Evolutionary conservation across 176 grass and related monocot genomes (phyloP).

Genomic region (Phyllostachys edulis): DNA sequence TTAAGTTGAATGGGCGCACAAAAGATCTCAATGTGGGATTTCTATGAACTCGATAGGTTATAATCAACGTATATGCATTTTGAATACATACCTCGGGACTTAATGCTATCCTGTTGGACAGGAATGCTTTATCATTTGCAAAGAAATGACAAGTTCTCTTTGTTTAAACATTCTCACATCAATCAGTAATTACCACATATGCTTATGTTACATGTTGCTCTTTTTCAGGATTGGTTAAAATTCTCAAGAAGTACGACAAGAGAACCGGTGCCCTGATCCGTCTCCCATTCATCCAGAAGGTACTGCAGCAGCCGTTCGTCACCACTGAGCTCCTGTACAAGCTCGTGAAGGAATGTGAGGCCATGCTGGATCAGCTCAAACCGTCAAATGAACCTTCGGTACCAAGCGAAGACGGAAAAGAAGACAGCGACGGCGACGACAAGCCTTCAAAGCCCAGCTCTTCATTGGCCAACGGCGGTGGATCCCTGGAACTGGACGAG

Average conservation of each 20-base stretch:
- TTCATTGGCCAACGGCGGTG: slow-evolving; percentile 24
- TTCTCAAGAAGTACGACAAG: slow-evolving; percentile 86
- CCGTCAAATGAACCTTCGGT: slow-evolving; percentile 30
- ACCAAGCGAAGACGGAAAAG: slow-evolving; percentile 21
- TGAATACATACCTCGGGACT: background rate
- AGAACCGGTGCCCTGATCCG: slow-evolving; percentile 72
- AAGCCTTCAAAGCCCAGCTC: slow-evolving; percentile 11
- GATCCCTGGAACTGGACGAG: slow-evolving; percentile 46
- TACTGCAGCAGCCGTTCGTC: slow-evolving; percentile 75
- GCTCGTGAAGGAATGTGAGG: slow-evolving; percentile 72
- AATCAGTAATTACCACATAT: background rate
- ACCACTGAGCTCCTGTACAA: slow-evolving; percentile 66
- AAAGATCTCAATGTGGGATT: background rate
- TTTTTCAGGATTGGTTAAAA: slow-evolving; percentile 63
- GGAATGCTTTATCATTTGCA: background rate
- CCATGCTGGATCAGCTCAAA: slow-evolving; percentile 57
- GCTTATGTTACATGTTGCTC: background rate
- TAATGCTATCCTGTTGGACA: background rate
- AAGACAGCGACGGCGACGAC: slow-evolving; percentile 29
- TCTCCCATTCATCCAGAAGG: slow-evolving; percentile 76
- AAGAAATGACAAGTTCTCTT: background rate
- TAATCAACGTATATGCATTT: background rate
- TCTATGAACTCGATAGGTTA: background rate
- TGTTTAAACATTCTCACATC: background rate
- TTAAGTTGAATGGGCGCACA: background rate